Base-by-base conservation (phyloP, 305 asterid species). In the Euphrasia arctica region DNA sequence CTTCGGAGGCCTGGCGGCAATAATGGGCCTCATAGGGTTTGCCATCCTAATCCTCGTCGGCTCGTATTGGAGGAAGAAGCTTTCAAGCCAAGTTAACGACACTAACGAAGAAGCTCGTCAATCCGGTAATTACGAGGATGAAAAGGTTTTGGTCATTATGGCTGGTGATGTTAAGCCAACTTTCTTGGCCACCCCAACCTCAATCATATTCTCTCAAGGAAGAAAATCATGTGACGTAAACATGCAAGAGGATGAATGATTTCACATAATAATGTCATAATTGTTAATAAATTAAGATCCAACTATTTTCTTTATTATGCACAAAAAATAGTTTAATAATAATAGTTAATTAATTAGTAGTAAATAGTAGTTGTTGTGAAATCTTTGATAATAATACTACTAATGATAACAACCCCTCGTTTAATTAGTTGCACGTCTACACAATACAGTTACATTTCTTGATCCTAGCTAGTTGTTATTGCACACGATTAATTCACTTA, bases 161-260 rank as follows among this genome's bases (percentile, higher is more conserved):
- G 83, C 83, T 18, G 83, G 83, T 2, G 75, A 78, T 0, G 78
- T 69, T 55, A 66, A 62, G 42, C 83, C 83, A 4, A 75, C 83
- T 11, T 75, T 66, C 75, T 60, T 75, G 70, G 83, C 83, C 18
- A 75, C 71, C 1, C 75, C 79, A 15, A 55, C 54, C 14, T 9
- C 34, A 68, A 25, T 25, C 27, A 25, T 18, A 18, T 18, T 68
- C 66, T 7, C 59, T 56, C 25, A 69, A 52, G 0, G 36, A 32
- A 32, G 43, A 39, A 39, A 7, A 39, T 39, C 43, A 39, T 7
- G 43, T 0, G 42, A 34, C 42, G 0, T 4, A 4, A 32, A 5
- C 27, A 25, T 18, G 22, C 22, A 32, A 34, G 7, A 7, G 2
- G 2, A 9, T 6, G 42, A 0, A 36, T 5, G 43, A 7, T 7